Base-by-base conservation (phyloP, 2,329 filamentous ascomycete species). In the Byssochlamys sp. region DNA sequence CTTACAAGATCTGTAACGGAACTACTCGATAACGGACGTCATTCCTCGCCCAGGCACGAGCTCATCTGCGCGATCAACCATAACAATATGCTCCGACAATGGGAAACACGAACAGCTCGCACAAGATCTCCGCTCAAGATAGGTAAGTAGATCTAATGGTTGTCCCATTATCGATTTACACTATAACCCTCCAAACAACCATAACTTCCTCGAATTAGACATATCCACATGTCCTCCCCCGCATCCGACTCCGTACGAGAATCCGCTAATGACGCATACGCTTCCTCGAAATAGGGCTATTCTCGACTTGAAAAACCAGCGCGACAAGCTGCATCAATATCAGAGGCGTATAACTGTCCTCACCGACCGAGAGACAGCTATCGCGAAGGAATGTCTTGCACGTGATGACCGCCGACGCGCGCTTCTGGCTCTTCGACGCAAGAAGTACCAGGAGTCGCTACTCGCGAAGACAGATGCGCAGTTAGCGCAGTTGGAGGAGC, bases 311-410 rank as follows among this genome's bases (percentile, higher is more conserved):
- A 97, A 97, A 79, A 90, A 85, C 75, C 92, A 97, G 78, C 91
- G 94, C 73, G 94, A 99, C 80, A 95, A 91, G 74, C 86, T 99
- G 2, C 91, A 95, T 69, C 91, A 95, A 73, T 97, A 97, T 78
- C 92, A 96, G 75, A 88, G 88, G 68, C 88, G 89, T 67, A 94
- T 99, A 70, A 87, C 86, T 35, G 81, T 89, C 55, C 84, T 99
- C 39, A 96, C 92, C 5, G 83, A 87, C 69, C 88, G 88, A 63
- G 92, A 99, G 77, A 96, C 88, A 53, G 87, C 86, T 52, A 88
- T 96, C 58, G 92, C 94, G 25, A 85, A 84, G 64, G 82, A 90
- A 77, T 91, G 95, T 76, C 81, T 97, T 24, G 84, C 85, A 19
- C 81, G 84, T 60, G 87, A 88, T 67, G 89, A 96, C 76, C 91